phyloP scores from a whole-genome alignment of 129 eudicot genomes.

The Ambrosia trifida region DNA sequence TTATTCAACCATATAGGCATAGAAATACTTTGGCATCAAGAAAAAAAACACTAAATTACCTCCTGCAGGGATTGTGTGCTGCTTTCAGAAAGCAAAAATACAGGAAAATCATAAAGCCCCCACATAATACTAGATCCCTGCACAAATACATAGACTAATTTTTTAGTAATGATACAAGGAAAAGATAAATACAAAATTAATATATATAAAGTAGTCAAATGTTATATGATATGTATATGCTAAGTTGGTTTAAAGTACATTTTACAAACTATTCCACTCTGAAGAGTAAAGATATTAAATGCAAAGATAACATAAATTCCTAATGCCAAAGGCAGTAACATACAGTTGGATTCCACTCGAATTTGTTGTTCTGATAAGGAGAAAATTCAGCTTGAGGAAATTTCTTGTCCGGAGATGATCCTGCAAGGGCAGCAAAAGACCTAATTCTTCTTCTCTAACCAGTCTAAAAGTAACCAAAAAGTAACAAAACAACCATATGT shows the following conservation, averaged over 20 bases:
- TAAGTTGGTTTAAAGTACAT: neutral
- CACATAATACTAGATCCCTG: slow-evolving; percentile 98
- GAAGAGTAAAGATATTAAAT: neutral
- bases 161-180: neutral
- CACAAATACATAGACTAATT: slow-evolving; percentile 9
- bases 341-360: slow-evolving; percentile 95
- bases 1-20: slow-evolving; percentile 4
- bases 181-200: slow-evolving; percentile 8
- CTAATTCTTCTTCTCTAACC: slow-evolving; percentile 14
- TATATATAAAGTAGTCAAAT: no score
- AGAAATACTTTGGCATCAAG: neutral
- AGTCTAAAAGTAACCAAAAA: neutral
- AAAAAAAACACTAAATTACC: slow-evolving; percentile 45
- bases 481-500: slow-evolving; percentile 11
- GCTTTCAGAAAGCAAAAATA: slow-evolving; percentile 74
- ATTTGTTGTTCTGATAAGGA: slow-evolving; percentile 59
- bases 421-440: slow-evolving; percentile 43
- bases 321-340: slow-evolving; percentile 32
- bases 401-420: slow-evolving; percentile 80
- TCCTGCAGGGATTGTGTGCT: slow-evolving; percentile 61
- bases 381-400: slow-evolving; percentile 93
- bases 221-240: slow-evolving; percentile 8
- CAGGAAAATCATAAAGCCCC: slow-evolving; percentile 79
- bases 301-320: neutral
- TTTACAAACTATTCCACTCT: slow-evolving; percentile 18